Evolutionary conservation across 108 stramenopile genomes (phyloP), one percentile per base, ranked within the genome.

Genomic region (Ochromonas danica): DNA sequence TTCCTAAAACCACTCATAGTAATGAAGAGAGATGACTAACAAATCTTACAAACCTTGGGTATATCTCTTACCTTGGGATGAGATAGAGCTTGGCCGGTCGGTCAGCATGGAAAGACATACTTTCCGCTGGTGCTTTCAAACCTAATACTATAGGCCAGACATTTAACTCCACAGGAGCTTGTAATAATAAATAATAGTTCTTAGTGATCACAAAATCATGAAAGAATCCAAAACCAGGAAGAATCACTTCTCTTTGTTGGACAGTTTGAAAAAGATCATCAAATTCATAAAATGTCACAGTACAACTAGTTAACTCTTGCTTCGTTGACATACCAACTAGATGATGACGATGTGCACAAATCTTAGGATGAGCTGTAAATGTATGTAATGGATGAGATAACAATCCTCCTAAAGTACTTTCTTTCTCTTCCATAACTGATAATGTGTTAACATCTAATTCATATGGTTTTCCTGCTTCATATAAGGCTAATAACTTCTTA

Each of bases 171-270:
- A 84, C 30, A 1, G 78, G 83, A 25, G 74, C 80, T 61, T 87
- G 80, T 41, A 85, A 84, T 82, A 88, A 85, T n/a, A 82, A 30
- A 80, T 79, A 81, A 85, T 85, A 80, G 83, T 41, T 62, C 0
- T 82, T 70, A 27, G 82, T 83, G 39, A 87, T 70, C 0, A 35
- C 81, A 3, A 88, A 81, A 62, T 89, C 88, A 70, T 89, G 87
- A 0, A 86, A 81, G 1, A 86, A 62, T 0, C 80, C 57, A 30
- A 79, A 65, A 31, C 62, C 61, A n/a, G n/a, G n/a, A n/a, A n/a
- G n/a, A n/a, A n/a, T n/a, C n/a, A n/a, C n/a, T n/a, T n/a, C n/a
- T n/a, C n/a, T n/a, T n/a, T n/a, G n/a, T n/a, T n/a, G n/a, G n/a
- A n/a, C n/a, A n/a, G n/a, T n/a, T n/a, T n/a, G n/a, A n/a, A n/a